Conservation (phyloP, 805 yeast genomes). For the Isabelozyma rhagii region DNA sequence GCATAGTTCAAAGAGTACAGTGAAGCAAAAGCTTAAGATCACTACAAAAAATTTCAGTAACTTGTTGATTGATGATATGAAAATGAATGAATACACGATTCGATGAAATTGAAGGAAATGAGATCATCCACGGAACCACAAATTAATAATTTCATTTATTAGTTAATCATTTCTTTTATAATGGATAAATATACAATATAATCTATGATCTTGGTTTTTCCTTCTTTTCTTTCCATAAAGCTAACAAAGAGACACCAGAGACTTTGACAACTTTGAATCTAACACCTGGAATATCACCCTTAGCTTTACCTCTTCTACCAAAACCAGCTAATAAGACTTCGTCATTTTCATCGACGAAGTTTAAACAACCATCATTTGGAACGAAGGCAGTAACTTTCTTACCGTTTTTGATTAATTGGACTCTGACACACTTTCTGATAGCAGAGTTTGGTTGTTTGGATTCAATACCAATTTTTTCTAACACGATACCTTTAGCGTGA, state of each 20-base stretch:
- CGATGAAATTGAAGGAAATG: neutral
- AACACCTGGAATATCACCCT: constrained; percentile 99
- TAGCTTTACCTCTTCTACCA: constrained; percentile 99
- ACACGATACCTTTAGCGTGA: constrained; percentile 99
- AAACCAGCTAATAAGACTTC: constrained; percentile 99
- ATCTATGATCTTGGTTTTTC: constrained; percentile 99
- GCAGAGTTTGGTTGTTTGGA: constrained; percentile 99
- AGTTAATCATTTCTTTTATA: neutral
- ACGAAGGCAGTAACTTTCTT: constrained; percentile 99
- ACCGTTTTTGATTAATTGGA: constrained; percentile 99
- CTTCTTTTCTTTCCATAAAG: constrained; percentile 99
- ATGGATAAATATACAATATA: constrained; percentile 7
- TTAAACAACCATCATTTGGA: constrained; percentile 99
- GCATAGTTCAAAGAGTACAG: too few species aligned
- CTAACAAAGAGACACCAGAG: constrained; percentile 98
- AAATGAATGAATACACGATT: neutral
- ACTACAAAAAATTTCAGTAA: neutral
- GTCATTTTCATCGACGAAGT: constrained; percentile 99
- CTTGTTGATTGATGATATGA: neutral
- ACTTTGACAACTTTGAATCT: constrained; percentile 99
- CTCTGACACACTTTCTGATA: constrained; percentile 99
- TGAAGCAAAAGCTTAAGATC: neutral
- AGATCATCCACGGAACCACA: neutral
- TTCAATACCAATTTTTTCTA: constrained; percentile 99
- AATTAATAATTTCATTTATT: neutral